Conservation (phyloP, 2,329 filamentous ascomycete species). For the Hypoxylon sp. region DNA sequence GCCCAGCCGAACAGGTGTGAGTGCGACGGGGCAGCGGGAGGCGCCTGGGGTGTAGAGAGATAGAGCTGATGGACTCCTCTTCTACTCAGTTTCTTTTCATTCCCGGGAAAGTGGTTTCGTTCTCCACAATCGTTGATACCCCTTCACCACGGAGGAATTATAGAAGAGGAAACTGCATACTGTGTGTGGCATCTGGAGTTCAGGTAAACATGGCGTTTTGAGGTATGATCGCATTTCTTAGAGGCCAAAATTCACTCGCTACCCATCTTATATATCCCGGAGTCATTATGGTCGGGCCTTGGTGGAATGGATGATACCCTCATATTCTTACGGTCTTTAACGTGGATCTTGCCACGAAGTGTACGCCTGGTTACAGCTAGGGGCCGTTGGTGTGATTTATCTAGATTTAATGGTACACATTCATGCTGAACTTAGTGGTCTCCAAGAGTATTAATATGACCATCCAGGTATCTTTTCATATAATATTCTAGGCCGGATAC, state of each 20-base stretch:
- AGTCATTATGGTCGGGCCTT: slow-evolving; percentile 4
- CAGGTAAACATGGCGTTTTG: slow-evolving; percentile 11
- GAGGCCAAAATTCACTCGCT: neutral
- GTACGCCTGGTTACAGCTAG: slow-evolving; percentile 4
- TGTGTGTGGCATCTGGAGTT: slow-evolving; percentile 9
- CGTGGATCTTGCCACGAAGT: slow-evolving; percentile 11
- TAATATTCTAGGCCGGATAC: slow-evolving; percentile 29
- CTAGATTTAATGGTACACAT: neutral
- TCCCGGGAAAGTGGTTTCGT: slow-evolving; percentile 15
- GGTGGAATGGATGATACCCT: slow-evolving; percentile 32
- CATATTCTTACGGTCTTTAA: slow-evolving; percentile 38
- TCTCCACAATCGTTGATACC: slow-evolving; percentile 42
- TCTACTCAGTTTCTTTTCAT: slow-evolving; percentile 7
- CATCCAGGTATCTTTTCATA: neutral
- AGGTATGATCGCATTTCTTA: slow-evolving; percentile 1
- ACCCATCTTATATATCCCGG: neutral
- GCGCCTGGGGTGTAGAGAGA: no score
- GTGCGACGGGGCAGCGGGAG: neutral
- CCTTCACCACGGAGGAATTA: slow-evolving; percentile 10
- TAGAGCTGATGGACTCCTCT: neutral
- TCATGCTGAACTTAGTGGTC: no score
- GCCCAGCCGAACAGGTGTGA: slow-evolving; percentile 56
- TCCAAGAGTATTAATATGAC: no score
- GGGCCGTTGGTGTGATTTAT: neutral
- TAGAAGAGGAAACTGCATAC: neutral